These are phyloP conservation scores for Cytospora chrysosperma DNA, from an alignment of 2,329 filamentous ascomycete genomes.

Conservation along the genomic window DNA sequence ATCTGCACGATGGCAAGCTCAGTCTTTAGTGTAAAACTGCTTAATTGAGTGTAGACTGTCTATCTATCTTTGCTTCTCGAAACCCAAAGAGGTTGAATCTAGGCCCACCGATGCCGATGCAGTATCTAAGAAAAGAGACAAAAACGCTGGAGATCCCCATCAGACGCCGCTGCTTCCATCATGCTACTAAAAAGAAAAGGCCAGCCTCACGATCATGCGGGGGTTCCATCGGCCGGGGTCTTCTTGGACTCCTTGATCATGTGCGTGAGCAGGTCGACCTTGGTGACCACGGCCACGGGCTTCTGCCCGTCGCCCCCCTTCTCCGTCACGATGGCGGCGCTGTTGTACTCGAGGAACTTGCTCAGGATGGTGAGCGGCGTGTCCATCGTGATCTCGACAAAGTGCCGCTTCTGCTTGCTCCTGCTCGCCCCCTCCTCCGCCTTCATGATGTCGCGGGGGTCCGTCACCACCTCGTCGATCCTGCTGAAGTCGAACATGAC, in stretches of 20 bases:
- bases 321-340: slow-evolving; percentile 91
- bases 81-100: slow-evolving; percentile 36
- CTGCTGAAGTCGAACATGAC: slow-evolving; percentile 97
- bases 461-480: slow-evolving; percentile 86
- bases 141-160: no score
- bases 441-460: slow-evolving; percentile 65
- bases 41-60: slow-evolving; percentile 19
- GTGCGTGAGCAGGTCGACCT: slow-evolving; percentile 93
- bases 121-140: slow-evolving; percentile 15
- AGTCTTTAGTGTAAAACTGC: not conserved
- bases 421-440: slow-evolving; percentile 37
- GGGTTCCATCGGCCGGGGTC: slow-evolving; percentile 20
- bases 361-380: slow-evolving; percentile 81
- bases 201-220: slow-evolving; percentile 21
- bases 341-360: slow-evolving; percentile 98
- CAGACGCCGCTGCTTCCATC: no score
- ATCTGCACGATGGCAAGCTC: not conserved
- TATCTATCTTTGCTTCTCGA: slow-evolving; percentile 8
- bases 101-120: slow-evolving; percentile 14
- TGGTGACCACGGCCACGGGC: slow-evolving; percentile 88
- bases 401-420: slow-evolving; percentile 64
- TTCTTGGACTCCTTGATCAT: slow-evolving; percentile 68
- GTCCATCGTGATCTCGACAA: slow-evolving; percentile 91
- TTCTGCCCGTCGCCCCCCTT: slow-evolving; percentile 61
- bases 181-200: slow-evolving; percentile 14